These are phyloP conservation scores for Pseudogymnoascus sp. DNA, from an alignment of 2,329 filamentous ascomycete species.

Conservation along the genomic window DNA sequence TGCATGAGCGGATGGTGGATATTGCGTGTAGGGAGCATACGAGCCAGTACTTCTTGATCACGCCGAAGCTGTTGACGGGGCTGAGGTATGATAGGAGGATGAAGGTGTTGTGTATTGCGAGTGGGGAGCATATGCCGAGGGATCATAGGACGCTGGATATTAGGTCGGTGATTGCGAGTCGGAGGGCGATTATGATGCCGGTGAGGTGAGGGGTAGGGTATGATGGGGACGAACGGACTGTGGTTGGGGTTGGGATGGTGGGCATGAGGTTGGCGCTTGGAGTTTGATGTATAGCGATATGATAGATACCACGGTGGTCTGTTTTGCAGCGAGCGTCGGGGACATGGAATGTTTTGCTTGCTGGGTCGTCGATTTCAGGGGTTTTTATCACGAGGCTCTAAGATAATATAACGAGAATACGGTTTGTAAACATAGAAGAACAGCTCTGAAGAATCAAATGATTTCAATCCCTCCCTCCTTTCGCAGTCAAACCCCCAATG, in stretches of 20 bases:
- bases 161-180: conserved; percentile 23
- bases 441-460: not conserved
- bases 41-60: conserved; percentile 93
- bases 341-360: not conserved
- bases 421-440: not conserved
- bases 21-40: conserved; percentile 82
- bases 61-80: conserved; percentile 83
- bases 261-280: not conserved
- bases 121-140: conserved; percentile 65
- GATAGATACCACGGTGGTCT: not conserved
- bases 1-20: conserved; percentile 96
- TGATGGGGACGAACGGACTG: too few relatives aligned
- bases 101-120: conserved; percentile 89
- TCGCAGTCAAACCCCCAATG: not conserved
- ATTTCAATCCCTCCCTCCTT: not conserved
- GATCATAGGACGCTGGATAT: conserved; percentile 33
- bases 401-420: conserved; percentile 8
- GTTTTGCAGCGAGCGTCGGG: not conserved
- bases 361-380: not conserved
- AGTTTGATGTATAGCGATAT: conserved; percentile 9
- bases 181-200: conserved; percentile 21
- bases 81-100: conserved; percentile 84
- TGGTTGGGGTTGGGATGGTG: too few relatives aligned
- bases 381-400: not conserved
- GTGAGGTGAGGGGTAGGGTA: not conserved